Evolutionary conservation across 148 eudicot genomes (phyloP).

Genomic region (Rhododendron ovatum): DNA sequence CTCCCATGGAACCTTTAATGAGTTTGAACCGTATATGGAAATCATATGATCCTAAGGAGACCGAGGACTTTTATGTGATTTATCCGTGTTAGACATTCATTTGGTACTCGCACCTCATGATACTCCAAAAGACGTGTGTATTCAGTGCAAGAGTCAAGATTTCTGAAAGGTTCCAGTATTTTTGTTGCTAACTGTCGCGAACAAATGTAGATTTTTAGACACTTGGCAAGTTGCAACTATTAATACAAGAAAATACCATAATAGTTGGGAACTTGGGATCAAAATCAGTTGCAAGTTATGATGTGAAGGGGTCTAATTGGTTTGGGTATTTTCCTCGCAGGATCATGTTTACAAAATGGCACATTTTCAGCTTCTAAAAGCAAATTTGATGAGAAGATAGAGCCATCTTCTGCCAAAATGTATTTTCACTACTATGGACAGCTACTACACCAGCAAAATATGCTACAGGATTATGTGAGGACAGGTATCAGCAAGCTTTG

Average conservation of each 20-base stretch:
- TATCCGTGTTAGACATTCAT: not conserved
- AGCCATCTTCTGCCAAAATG: conserved; percentile 92
- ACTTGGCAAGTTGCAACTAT: not conserved
- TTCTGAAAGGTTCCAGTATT: not conserved
- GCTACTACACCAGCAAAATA: conserved; percentile 90
- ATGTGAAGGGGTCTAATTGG: conserved; percentile 11
- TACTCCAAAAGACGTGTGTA: not conserved
- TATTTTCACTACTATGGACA: conserved; percentile 96
- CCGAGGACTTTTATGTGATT: not conserved
- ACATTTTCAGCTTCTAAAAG: conserved; percentile 43
- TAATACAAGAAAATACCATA: not conserved
- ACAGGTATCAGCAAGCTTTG: conserved; percentile 49
- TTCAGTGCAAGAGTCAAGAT: not conserved
- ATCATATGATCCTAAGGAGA: not conserved
- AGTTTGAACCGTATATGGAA: not conserved
- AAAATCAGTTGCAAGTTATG: not conserved
- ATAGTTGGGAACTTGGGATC: not conserved
- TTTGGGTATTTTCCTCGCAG: conserved; percentile 33
- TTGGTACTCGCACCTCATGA: not conserved
- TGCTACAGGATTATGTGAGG: conserved; percentile 98
- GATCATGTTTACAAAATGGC: conserved; percentile 52
- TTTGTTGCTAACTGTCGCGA: not conserved
- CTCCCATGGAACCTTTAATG: not conserved
- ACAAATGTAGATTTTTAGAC: not conserved
- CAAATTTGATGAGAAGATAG: conserved; percentile 90